These are phyloP conservation scores for Claviceps humidiphila DNA, from an alignment of 2,329 filamentous ascomycete genomes.

Conservation along the genomic window DNA sequence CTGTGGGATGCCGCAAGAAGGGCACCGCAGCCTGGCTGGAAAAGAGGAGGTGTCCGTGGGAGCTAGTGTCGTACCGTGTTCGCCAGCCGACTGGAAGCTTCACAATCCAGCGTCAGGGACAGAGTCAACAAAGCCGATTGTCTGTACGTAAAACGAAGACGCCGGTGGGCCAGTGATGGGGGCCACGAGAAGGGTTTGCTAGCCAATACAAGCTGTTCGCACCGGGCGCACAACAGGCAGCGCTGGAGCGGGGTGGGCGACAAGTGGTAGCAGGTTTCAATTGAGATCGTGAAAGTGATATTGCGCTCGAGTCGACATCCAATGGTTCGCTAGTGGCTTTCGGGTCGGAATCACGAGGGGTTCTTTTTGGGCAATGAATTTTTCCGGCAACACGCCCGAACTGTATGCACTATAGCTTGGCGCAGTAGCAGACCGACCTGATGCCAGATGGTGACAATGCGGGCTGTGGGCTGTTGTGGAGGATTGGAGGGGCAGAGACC, in stretches of 20 bases:
- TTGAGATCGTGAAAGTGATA: constrained; percentile 3
- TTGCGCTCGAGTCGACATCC: not conserved
- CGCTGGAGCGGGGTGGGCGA: constrained; percentile 2
- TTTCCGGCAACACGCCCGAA: not conserved
- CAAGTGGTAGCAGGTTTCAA: constrained; percentile 1
- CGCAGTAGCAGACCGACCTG: not conserved
- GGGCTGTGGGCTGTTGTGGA: constrained; percentile 1
- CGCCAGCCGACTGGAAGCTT: not conserved
- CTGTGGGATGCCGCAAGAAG: constrained; percentile 10
- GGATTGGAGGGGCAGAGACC: constrained; percentile 3
- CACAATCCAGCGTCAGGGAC: not conserved
- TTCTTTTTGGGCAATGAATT: not conserved
- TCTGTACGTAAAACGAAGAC: constrained; percentile 24
- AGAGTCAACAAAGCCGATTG: constrained; percentile 7
- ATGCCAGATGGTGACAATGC: not conserved
- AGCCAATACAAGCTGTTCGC: constrained; percentile 16
- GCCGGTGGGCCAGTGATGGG: constrained; percentile 17
- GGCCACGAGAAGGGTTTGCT: constrained; percentile 9
- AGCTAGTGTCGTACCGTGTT: constrained; percentile 5
- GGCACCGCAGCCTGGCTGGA: constrained; percentile 9
- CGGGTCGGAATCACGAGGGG: not conserved
- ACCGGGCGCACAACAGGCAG: constrained; percentile 7
- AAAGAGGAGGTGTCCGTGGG: constrained; percentile 4
- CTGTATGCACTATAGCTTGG: not conserved
- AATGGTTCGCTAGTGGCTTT: not conserved